These are phyloP conservation scores for Dryas alaskensis DNA, from an alignment of 306 rosid genomes.

Conservation along the genomic window DNA sequence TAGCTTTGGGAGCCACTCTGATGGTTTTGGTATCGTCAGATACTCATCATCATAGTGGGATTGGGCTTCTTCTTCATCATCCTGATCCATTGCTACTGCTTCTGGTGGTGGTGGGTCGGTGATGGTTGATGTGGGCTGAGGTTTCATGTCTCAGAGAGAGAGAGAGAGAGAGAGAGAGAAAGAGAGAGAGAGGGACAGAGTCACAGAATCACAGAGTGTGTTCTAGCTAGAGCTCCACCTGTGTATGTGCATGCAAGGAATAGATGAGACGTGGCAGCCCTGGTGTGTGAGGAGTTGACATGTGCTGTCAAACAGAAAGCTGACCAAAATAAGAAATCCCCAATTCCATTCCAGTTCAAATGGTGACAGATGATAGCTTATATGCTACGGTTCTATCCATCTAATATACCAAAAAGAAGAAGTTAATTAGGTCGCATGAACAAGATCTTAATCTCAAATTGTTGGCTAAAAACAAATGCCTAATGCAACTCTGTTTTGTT, in stretches of 20 bases:
- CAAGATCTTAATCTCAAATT: too few relatives aligned
- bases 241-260: conserved; percentile 42
- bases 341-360: too few relatives aligned
- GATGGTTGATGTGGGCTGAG: conserved; percentile 2
- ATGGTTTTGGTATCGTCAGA: conserved; percentile 32
- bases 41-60: not conserved
- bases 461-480: too few relatives aligned
- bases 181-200: not conserved
- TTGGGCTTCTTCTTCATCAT: conserved; percentile 17
- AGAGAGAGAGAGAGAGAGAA: not conserved
- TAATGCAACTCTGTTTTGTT: too few relatives aligned
- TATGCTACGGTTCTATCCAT: too few relatives aligned
- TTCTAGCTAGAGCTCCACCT: conserved; percentile 30
- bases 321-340: too few relatives aligned
- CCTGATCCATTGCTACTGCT: conserved; percentile 27
- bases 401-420: too few relatives aligned
- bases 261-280: conserved; percentile 33
- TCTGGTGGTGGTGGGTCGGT: conserved; percentile 15
- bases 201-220: not conserved
- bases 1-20: conserved; percentile 41
- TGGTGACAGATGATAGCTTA: too few relatives aligned
- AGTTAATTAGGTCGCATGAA: too few relatives aligned
- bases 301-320: not conserved
- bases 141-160: not conserved
- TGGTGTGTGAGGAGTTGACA: conserved; percentile 30